phyloP scores from a whole-genome alignment of 1,284 basidiomycete genomes.

The Ceratobasidium sp. region DNA sequence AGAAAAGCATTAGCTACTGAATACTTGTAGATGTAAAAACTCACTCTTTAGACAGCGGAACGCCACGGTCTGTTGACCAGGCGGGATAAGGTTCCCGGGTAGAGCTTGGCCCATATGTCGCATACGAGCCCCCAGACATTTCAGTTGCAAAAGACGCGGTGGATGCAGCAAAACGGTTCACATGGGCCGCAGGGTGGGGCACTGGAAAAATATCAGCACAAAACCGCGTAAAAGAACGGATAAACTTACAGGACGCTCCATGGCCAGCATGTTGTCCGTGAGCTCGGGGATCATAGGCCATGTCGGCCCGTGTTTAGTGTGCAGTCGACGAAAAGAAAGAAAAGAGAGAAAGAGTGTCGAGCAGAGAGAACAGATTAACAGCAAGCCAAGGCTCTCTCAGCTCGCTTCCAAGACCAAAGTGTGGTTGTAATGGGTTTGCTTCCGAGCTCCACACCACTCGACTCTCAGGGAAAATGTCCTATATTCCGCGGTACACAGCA shows the following conservation, averaged over 20 bases:
- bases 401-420: not conserved
- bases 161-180: constrained; percentile 35
- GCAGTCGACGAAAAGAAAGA: not conserved
- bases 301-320: constrained; percentile 5
- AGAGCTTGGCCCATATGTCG: constrained; percentile 59
- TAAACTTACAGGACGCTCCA: constrained; percentile 32
- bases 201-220: constrained; percentile 18
- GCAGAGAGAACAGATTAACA: constrained; percentile 9
- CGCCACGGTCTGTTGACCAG: constrained; percentile 91
- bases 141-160: constrained; percentile 48
- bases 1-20: not conserved
- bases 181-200: constrained; percentile 13
- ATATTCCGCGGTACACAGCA: not conserved
- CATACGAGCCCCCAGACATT: constrained; percentile 62
- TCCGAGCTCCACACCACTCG: constrained; percentile 5
- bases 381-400: not conserved
- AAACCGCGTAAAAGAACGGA: not conserved
- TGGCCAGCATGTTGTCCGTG: constrained; percentile 36
- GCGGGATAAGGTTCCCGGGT: constrained; percentile 86
- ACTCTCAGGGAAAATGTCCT: not conserved
- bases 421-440: constrained; percentile 4
- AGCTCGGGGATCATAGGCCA: constrained; percentile 23
- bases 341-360: constrained; percentile 25
- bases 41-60: constrained; percentile 91
- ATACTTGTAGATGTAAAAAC: constrained; percentile 16